phyloP scores from a whole-genome alignment of 306 rosid genomes.

The Abrus precatorius region DNA sequence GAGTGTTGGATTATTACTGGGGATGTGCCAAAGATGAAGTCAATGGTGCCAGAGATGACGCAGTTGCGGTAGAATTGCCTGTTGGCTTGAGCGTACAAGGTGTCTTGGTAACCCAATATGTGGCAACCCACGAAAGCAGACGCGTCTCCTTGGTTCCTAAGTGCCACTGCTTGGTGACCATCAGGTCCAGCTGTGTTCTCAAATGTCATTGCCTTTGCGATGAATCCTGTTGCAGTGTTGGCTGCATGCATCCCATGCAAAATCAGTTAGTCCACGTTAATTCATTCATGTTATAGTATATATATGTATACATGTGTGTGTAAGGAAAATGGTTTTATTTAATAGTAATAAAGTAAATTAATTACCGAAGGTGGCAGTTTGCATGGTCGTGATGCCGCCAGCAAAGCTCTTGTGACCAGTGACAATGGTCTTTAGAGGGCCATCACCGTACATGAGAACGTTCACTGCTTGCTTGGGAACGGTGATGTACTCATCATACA shows the following conservation, averaged over 20 bases:
- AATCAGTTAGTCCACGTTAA: too few species aligned
- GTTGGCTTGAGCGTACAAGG: slow-evolving; percentile 60
- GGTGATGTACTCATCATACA: slow-evolving; percentile 63
- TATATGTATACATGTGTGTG: too few species aligned
- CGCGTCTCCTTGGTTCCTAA: slow-evolving; percentile 60
- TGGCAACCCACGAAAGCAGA: slow-evolving; percentile 63
- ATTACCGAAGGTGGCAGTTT: slow-evolving; percentile 59
- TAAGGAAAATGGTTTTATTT: too few species aligned
- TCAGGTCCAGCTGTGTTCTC: slow-evolving; percentile 73
- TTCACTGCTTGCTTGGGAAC: slow-evolving; percentile 43
- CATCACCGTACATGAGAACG: slow-evolving; percentile 76
- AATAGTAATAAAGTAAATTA: too few species aligned
- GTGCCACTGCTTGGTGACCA: slow-evolving; percentile 80
- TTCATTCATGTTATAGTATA: too few species aligned
- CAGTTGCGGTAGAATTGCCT: slow-evolving; percentile 83
- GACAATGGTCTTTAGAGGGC: slow-evolving; percentile 63
- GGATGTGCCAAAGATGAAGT: slow-evolving; percentile 73
- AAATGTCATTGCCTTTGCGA: slow-evolving; percentile 64
- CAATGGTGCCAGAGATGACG: slow-evolving; percentile 55
- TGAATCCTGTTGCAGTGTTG: slow-evolving; percentile 54
- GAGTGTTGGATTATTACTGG: slow-evolving; percentile 65
- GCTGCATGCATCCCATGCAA: background rate
- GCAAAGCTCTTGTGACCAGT: slow-evolving; percentile 57
- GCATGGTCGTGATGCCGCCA: slow-evolving; percentile 54
- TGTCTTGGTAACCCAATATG: slow-evolving; percentile 72